A percentile compares a stretch with the other conserved stretches of the same genome.
phyloP scores from a whole-genome alignment of 2,329 filamentous ascomycete genomes.

The Aspergillus felis region DNA sequence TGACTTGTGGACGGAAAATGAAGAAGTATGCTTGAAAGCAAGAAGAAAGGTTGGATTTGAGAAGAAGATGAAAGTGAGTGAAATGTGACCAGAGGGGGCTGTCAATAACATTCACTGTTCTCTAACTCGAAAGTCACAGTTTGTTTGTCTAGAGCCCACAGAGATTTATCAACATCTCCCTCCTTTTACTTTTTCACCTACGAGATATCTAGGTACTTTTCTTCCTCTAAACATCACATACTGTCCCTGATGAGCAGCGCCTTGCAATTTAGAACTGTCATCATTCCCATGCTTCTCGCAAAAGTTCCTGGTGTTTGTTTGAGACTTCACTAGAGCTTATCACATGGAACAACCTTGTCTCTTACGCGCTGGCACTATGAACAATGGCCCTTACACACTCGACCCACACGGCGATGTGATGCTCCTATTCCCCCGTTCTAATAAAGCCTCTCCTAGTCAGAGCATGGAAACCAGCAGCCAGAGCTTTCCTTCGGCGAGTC shows the following conservation, averaged over 20 bases:
- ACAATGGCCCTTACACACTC: not conserved
- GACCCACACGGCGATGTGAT: conserved; percentile 1
- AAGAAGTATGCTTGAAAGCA: not conserved
- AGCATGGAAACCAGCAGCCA: not conserved
- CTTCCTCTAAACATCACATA: not conserved
- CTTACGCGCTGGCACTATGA: not conserved
- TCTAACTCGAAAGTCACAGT: not conserved
- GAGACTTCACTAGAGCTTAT: not conserved
- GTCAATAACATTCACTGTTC: not conserved
- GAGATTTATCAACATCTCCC: not conserved
- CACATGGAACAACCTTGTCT: not conserved
- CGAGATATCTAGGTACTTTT: not conserved
- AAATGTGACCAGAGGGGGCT: no score
- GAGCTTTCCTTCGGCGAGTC: not conserved
- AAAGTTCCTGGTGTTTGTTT: not conserved
- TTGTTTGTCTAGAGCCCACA: not conserved
- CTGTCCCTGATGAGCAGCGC: not conserved
- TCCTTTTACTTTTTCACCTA: not conserved
- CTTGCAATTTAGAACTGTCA: not conserved
- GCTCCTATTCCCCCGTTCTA: not conserved
- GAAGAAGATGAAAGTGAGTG: not conserved
- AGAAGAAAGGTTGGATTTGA: not conserved
- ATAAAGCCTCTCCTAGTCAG: not conserved
- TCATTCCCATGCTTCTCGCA: not conserved
- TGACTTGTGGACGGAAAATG: not conserved